Percentiles rank a stretch among this genome's conserved stretches.
Evolutionary conservation across 2,329 filamentous ascomycete species (phyloP).

Genomic region (Lasiodiplodia theobromae): DNA sequence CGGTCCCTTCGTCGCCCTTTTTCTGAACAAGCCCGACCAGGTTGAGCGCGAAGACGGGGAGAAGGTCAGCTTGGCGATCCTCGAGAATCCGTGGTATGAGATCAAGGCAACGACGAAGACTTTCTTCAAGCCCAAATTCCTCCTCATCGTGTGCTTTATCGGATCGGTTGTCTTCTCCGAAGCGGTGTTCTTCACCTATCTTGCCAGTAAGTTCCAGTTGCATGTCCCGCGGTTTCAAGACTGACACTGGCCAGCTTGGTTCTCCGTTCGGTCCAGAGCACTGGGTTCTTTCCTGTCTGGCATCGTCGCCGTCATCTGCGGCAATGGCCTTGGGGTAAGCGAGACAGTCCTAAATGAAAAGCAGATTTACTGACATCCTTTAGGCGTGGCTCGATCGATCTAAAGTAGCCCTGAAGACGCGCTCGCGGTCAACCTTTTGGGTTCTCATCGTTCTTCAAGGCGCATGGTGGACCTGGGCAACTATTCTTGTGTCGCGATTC

Average conservation of each 20-base stretch:
- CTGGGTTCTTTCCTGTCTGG: slow-evolving; percentile 75
- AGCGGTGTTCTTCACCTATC: slow-evolving; percentile 75
- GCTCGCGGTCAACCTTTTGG: slow-evolving; percentile 64
- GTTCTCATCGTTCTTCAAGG: slow-evolving; percentile 65
- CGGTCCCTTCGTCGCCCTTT: slow-evolving; percentile 67
- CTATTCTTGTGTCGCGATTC: slow-evolving; percentile 69
- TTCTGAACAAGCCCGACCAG: slow-evolving; percentile 66
- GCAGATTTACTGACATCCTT: slow-evolving; percentile 33
- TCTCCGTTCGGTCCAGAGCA: slow-evolving; percentile 72
- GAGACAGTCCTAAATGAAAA: not conserved
- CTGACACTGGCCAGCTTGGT: slow-evolving; percentile 60
- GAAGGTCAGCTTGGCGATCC: slow-evolving; percentile 65
- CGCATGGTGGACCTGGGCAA: slow-evolving; percentile 76
- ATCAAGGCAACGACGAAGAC: slow-evolving; percentile 64
- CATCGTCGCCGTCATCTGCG: slow-evolving; percentile 69
- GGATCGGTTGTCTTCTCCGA: slow-evolving; percentile 75
- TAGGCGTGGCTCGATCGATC: slow-evolving; percentile 64
- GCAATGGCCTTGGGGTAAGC: slow-evolving; percentile 67
- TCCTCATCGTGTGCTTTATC: slow-evolving; percentile 71
- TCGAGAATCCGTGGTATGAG: slow-evolving; percentile 64
- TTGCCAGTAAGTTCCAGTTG: slow-evolving; percentile 49
- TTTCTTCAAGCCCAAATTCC: slow-evolving; percentile 67
- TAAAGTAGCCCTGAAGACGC: slow-evolving; percentile 59
- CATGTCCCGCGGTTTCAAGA: not conserved
- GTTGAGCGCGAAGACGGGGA: slow-evolving; percentile 72